These are phyloP conservation scores for Mycosarcoma mackinlayi DNA, from an alignment of 1,284 basidiomycete genomes.

Conservation along the genomic window DNA sequence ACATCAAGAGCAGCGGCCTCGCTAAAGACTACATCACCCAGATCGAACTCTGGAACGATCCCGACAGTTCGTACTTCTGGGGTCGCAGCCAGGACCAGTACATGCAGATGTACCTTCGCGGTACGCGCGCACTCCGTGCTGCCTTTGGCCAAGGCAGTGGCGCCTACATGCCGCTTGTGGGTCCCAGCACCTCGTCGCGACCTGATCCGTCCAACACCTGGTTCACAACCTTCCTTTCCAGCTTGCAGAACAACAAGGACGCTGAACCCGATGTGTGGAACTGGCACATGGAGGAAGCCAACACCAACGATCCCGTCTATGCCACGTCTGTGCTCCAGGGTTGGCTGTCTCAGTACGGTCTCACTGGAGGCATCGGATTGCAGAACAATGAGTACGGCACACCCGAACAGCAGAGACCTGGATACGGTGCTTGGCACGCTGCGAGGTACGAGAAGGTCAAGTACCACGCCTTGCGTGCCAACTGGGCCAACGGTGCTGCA, in stretches of 20 bases:
- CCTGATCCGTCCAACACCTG: conserved; percentile 4
- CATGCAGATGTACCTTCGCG: not conserved
- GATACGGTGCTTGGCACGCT: conserved; percentile 10
- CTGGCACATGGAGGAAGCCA: conserved; percentile 14
- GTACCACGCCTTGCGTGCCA: conserved; percentile 14
- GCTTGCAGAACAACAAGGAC: conserved; percentile 9
- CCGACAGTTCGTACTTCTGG: conserved; percentile 6
- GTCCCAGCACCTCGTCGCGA: too few species aligned
- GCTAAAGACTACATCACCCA: not conserved
- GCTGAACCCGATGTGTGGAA: conserved; percentile 14
- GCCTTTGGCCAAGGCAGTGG: conserved; percentile 4
- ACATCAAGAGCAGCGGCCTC: conserved; percentile 12
- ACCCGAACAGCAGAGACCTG: conserved; percentile 14
- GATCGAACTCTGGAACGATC: conserved; percentile 16
- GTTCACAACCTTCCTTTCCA: conserved; percentile 7
- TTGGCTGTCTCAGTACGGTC: conserved; percentile 1
- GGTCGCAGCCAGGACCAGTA: conserved; percentile 10
- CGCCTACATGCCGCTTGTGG: conserved; percentile 6
- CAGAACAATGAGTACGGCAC: conserved; percentile 25
- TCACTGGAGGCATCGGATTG: conserved; percentile 12
- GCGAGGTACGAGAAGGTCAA: conserved; percentile 15
- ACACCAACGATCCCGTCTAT: conserved; percentile 16
- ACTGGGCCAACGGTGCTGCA: conserved; percentile 7
- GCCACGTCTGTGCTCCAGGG: not conserved
- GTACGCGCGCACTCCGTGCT: conserved; percentile 1